Evolutionary conservation across 2,329 filamentous ascomycete genomes (phyloP), one percentile per base, ranked within the genome.

Genomic region (Fusarium sp.): DNA sequence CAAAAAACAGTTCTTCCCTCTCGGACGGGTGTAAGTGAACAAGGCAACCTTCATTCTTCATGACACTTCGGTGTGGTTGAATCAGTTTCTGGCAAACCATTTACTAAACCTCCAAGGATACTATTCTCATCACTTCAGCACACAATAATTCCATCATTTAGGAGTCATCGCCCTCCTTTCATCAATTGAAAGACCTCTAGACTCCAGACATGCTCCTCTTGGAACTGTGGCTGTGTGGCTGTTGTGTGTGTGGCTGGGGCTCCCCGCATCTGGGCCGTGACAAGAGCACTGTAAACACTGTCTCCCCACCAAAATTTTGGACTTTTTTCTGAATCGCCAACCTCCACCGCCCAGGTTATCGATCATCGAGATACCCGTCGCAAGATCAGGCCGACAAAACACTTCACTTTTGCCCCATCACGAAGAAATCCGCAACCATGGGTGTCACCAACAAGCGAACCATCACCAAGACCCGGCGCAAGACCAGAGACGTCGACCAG

Each of bases 401-500:
- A 27, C 11, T 57, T 18, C 34, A 30, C 14, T 30, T 8, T 13
- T 52, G 8, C 10, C 27, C 25, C 43, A 5, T 13, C 30, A 30
- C 23, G 35, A 13, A 20, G 6, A 25, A 37, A 57, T 25, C 30
- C 37, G 37, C 27, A 54, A 76, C 14, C 14, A 95, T 95, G 93
- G 93, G 92, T 54, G 89, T 93, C 71, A 85, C 88, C 34, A 90
- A 90, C 75, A 92, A 92, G 81, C 86, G 88, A 54, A 92, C 90
- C n/a, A 87, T 91, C 73, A 91, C 90, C 66, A 95, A 95, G 85
- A 95, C 93, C 5, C 90, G 94, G 83, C 89, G 93, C 73, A 90
- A 91, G 80, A 91, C 89, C 80, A 97, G 97, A 83, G 96, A 97
- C 83, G 88, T 98, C 80, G 97, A 99, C 84, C 95, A 98, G 85